A percentile compares a stretch with the other conserved stretches of the same genome.
phyloP scores from a whole-genome alignment of 176 grass and related monocot species.

The Oryza glaberrima region DNA sequence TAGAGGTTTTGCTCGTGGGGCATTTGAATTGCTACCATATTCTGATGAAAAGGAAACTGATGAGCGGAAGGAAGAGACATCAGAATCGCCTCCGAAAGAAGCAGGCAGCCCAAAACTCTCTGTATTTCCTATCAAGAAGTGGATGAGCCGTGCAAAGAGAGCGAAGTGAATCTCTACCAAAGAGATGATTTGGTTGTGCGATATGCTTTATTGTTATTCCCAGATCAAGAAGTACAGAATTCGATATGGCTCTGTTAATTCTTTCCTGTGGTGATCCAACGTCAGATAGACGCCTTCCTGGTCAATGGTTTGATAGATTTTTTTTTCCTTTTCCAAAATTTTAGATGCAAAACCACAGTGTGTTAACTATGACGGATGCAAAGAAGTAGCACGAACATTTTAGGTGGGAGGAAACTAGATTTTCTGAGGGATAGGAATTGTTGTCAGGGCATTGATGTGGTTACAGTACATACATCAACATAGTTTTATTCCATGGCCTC shows the following conservation, averaged over 20 bases:
- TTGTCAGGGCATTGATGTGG: neutral
- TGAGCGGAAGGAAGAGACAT: slow-evolving; percentile 50
- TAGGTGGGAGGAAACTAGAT: neutral
- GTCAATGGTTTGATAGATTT: neutral
- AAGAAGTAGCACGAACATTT: neutral
- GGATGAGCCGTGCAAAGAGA: slow-evolving; percentile 72
- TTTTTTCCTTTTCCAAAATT: neutral
- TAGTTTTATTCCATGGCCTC: neutral
- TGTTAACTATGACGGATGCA: neutral
- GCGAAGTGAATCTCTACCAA: slow-evolving; percentile 34
- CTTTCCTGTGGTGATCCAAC: neutral
- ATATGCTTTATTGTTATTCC: neutral
- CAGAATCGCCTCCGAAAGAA: slow-evolving; percentile 38
- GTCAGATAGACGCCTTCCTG: neutral
- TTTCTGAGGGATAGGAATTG: neutral
- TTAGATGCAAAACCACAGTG: neutral
- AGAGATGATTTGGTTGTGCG: neutral
- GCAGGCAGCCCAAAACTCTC: slow-evolving; percentile 54
- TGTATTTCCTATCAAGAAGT: slow-evolving; percentile 83
- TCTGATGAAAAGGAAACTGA: slow-evolving; percentile 57
- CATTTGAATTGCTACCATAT: slow-evolving; percentile 79
- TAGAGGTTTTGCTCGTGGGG: slow-evolving; percentile 60
- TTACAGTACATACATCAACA: neutral
- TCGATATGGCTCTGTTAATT: neutral
- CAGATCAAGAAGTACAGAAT: neutral